These are phyloP conservation scores for Osmanthus fragrans DNA, from an alignment of 257 asterid species.

Conservation along the genomic window DNA sequence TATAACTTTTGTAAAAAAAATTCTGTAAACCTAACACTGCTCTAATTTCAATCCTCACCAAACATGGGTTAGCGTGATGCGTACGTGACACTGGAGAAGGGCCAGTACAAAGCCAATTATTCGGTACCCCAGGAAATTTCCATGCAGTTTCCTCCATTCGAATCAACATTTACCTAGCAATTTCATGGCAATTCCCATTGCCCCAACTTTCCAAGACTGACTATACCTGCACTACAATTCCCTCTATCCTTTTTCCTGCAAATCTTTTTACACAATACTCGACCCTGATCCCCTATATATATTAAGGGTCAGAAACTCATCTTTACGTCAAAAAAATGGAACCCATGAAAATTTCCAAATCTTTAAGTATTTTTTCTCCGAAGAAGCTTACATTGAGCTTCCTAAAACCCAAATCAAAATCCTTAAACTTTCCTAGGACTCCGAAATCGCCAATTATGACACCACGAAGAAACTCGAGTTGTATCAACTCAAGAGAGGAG, in stretches of 20 bases:
- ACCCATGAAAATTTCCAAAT: slow-evolving; percentile 22
- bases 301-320: background rate
- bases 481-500: slow-evolving; percentile 32
- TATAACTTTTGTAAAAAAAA: too few relatives aligned
- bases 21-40: too few relatives aligned
- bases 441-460: slow-evolving; percentile 25
- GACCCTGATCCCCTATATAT: background rate
- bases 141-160: slow-evolving; percentile 35
- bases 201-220: slow-evolving; percentile 3
- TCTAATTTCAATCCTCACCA: too few relatives aligned
- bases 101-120: slow-evolving; percentile 13
- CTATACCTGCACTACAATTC: background rate
- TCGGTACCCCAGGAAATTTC: slow-evolving; percentile 32
- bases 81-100: background rate
- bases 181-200: slow-evolving; percentile 24
- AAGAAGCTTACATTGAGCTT: slow-evolving; percentile 25
- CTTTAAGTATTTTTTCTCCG: slow-evolving; percentile 35
- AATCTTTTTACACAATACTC: background rate
- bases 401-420: slow-evolving; percentile 26
- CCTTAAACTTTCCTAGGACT: slow-evolving; percentile 25
- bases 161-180: slow-evolving; percentile 2
- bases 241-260: background rate
- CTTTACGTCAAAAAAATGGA: slow-evolving; percentile 21
- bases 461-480: slow-evolving; percentile 11
- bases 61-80: background rate